These are phyloP conservation scores for Elongisporangium undulatum DNA, from an alignment of 352 stramenopile species.

Conservation along the genomic window DNA sequence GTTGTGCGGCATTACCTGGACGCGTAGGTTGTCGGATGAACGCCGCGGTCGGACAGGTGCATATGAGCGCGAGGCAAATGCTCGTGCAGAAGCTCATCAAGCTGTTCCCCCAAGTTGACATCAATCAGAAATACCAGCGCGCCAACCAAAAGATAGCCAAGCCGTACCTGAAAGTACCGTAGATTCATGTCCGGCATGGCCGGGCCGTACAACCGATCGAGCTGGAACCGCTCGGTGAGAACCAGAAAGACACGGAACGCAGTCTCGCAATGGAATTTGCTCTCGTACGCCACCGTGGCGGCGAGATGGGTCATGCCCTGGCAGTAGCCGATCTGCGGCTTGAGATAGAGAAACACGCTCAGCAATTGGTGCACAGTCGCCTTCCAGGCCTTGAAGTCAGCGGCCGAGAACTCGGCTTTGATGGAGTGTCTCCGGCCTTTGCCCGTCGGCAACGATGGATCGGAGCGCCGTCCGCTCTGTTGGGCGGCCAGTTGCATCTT, in stretches of 20 bases:
- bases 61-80: conserved; percentile 31
- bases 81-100: conserved; percentile 37
- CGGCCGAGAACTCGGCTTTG: conserved; percentile 23
- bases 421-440: conserved; percentile 13
- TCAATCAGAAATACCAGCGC: neutral
- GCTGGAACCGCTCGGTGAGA: conserved; percentile 45
- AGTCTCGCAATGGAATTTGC: conserved; percentile 41
- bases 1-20: conserved; percentile 21
- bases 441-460: conserved; percentile 8
- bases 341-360: conserved; percentile 37
- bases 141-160: neutral
- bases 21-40: conserved; percentile 45
- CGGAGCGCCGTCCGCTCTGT: neutral
- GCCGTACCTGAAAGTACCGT: conserved; percentile 30
- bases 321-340: conserved; percentile 50
- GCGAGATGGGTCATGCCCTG: conserved; percentile 50
- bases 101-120: conserved; percentile 2
- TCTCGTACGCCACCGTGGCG: conserved; percentile 34
- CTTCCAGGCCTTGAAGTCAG: conserved; percentile 32
- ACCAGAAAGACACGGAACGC: conserved; percentile 43
- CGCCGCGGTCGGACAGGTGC: conserved; percentile 35
- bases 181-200: conserved; percentile 53
- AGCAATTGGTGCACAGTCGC: conserved; percentile 31
- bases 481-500: conserved; percentile 16
- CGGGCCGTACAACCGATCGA: conserved; percentile 39